Evolutionary conservation across 805 yeast genomes (phyloP), one percentile per base, ranked within the genome.

Genomic region (Cyberlindnera mississippiensis): DNA sequence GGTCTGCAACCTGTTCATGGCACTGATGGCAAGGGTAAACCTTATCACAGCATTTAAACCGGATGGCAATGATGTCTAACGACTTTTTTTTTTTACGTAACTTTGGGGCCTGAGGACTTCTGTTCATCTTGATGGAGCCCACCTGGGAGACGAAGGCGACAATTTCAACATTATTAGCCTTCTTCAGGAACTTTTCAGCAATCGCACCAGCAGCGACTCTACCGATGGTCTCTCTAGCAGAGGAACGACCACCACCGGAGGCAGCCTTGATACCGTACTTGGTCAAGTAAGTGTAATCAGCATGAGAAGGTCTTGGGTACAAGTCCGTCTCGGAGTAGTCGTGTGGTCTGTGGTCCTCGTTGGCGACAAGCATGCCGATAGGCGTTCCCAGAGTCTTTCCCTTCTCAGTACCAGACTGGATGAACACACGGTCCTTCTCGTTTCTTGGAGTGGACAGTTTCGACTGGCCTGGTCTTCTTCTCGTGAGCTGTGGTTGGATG

Each of bases 191-290:
- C 68, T 90, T 91, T 66, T 93, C 99, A 37, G 99, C 99, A 64
- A 93, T 81, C 38, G 96, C 98, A 59, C 97, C 97, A 8, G 97
- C 98, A 36, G 98, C 98, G 40, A 93, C 99, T 66, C 99, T 80
- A 44, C 99, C 99, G 56, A 93, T 93, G 33, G 99, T 93, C 68
- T 93, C 99, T 66, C 99, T 80, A 8, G 99, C 99, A 34, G 91
- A 80, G 11, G 97, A 85, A 62, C 99, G 80, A 49, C 99, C 99
- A 59, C 99, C 99, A 39, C 99, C 99, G 28, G 95, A 83, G 5
- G 95, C 78, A 4, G 97, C 95, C 68, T 93, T 93, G 53, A 81
- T 75, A 33, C 96, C 96, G 68, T 93, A 93, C 67, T 93, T 93
- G 51, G 76, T 72, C 59, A 86, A 71, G 67, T 93, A 93, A 17